Evolutionary conservation across 805 yeast species (phyloP), one percentile per base, ranked within the genome.

Genomic region (Zygosaccharomyces bisporus): DNA sequence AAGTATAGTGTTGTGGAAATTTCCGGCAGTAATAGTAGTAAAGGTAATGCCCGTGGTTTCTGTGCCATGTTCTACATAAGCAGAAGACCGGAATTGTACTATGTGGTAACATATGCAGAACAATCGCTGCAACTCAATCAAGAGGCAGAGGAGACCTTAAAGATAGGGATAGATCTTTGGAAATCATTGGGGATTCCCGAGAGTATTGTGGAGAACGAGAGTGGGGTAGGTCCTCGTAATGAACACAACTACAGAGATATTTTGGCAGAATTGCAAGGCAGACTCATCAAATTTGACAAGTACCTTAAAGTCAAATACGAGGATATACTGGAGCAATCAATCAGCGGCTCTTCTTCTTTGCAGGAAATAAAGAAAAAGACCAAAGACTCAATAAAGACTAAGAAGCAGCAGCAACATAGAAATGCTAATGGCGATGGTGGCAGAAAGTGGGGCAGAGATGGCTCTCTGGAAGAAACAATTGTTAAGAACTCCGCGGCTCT

Each of bases 391-490:
- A 45, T 39, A 5, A 49, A 48, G 34, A 41, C 13, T 3, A 47
- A 50, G 30, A 56, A 49, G 29, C 45, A 53, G 32, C 45, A 52
- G 35, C 33, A 49, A 29, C 50, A 21, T 6, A 21, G 25, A 21
- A 21, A 21, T 21, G 25, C 25, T 21, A 56, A 23, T 42, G 53
- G 10, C 59, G 56, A 79, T 58, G 72, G 55, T n/a, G 64, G 63
- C 69, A 58, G 91, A 56, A 80, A 74, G 56, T 82, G 87, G 87
- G 81, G 76, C 19, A 76, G 75, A 23, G 83, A 80, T 55, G 90
- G 89, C 5, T 52, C 67, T 24, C 72, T 69, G 39, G 72, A 70
- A 39, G 83, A 78, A 25, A 66, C 64, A 10, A 25, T 34, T 6
- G 70, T 63, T 8, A 67, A 61, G 16, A 74, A 69, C 14, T 67